These are phyloP conservation scores for Microbotryomycetes sp. DNA, from an alignment of 1,284 basidiomycete species.

Conservation along the genomic window DNA sequence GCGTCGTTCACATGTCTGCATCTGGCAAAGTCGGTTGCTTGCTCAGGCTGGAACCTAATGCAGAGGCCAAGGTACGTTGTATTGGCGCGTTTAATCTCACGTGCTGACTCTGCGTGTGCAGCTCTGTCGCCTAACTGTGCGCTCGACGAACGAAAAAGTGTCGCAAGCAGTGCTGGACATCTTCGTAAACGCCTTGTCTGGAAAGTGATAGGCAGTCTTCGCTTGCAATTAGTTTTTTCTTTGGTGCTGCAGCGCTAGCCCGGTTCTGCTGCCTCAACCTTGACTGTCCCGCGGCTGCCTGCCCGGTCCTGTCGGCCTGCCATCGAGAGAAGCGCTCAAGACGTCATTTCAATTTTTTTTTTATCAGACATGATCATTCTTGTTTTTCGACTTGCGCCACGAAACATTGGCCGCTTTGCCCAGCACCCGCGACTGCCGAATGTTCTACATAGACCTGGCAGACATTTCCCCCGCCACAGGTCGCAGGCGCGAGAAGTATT, in stretches of 20 bases:
- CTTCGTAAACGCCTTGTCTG: slow-evolving; percentile 3
- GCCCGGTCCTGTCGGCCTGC: neutral
- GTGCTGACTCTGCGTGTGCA: slow-evolving; percentile 38
- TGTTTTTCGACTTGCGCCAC: too few species aligned
- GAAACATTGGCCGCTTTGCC: too few species aligned
- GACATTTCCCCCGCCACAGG: too few species aligned
- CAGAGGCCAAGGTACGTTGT: slow-evolving; percentile 71
- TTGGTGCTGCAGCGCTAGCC: neutral
- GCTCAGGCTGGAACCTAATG: slow-evolving; percentile 86
- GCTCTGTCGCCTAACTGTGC: slow-evolving; percentile 87
- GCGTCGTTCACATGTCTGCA: slow-evolving; percentile 76
- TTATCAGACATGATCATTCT: neutral
- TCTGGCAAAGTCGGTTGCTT: slow-evolving; percentile 93
- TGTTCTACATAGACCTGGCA: too few species aligned
- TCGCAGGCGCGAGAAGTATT: too few species aligned
- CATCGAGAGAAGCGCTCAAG: neutral
- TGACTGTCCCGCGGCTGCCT: neutral
- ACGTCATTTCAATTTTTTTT: neutral
- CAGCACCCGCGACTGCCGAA: too few species aligned
- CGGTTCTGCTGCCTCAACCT: neutral
- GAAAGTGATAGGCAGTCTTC: neutral
- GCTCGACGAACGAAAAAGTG: slow-evolving; percentile 90
- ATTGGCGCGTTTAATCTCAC: neutral
- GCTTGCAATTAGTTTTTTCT: neutral
- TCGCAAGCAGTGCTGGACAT: slow-evolving; percentile 61